Base-by-base conservation (phyloP, 805 yeast species). In the Phaffomyces opuntiae region DNA sequence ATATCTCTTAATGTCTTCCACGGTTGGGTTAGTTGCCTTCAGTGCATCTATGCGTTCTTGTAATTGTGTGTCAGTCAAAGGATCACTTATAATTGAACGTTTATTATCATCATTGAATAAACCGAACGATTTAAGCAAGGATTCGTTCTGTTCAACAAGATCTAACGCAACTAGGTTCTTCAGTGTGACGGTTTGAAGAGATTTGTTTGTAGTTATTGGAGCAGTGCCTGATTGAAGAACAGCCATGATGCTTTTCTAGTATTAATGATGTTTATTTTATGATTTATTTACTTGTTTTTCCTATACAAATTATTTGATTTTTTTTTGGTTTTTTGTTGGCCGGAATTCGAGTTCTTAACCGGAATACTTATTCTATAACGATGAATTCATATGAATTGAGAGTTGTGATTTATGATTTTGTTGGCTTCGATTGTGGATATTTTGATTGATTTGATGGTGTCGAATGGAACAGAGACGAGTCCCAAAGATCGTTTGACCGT, bases 101-200 rank as follows among this genome's bases (percentile, higher is more conserved):
- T 31, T 36, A 19, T 45, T 40, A 4, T 49, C 42, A 36, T 53
- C 53, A n/a, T 56, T 59, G 7, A 56, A 44, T 1, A 57, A 39
- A 8, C 52, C 52, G 39, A 54, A 55, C 9, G 52, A 49, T 34
- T 49, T 51, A 12, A 59, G 36, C 1, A 59, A 24, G 2, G 50
- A 48, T 45, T 57, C 62, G 36, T 57, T 55, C 40, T 49, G 44
- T 33, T 59, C 57, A 9, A 58, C 53, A 4, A 58, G 35, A 33
- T 59, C 60, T 12, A 57, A 43, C 11, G 61, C 55, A 9, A 59
- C 54, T 13, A 58, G 29, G 43, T 58, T 59, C 47, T 59, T 59
- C 38, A 59, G 39, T 4, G 63, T 58, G 25, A 59, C 50, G 0
- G 52, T 56, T 25, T 56, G 61, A 5, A 59, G 42, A 1, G 52